Evolutionary conservation across 2,329 filamentous ascomycete species (phyloP).

Genomic region (Blastomyces silverae): DNA sequence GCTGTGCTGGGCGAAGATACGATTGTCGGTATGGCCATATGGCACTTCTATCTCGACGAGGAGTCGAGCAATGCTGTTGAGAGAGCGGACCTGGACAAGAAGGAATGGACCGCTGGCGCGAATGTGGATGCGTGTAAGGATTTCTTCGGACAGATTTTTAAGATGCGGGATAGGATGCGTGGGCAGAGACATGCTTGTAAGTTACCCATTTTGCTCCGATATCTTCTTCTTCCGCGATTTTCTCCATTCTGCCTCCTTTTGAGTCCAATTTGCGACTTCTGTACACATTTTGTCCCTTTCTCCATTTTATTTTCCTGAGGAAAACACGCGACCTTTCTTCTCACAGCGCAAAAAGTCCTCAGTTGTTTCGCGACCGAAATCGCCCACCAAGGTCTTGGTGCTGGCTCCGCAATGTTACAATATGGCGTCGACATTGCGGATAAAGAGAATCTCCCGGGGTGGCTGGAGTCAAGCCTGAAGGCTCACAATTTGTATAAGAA

Average conservation of each 20-base stretch:
- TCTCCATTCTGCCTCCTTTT: neutral
- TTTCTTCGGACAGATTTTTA: slow-evolving; percentile 18
- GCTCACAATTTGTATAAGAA: slow-evolving; percentile 27
- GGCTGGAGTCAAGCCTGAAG: slow-evolving; percentile 26
- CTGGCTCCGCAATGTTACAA: slow-evolving; percentile 27
- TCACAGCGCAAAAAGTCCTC: slow-evolving; percentile 24
- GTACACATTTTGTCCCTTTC: neutral
- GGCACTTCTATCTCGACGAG: slow-evolving; percentile 21
- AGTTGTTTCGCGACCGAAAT: slow-evolving; percentile 31
- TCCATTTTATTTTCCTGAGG: neutral
- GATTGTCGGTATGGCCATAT: slow-evolving; percentile 19
- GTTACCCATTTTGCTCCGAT: slow-evolving; percentile 10
- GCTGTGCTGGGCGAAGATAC: slow-evolving; percentile 18
- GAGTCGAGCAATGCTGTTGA: slow-evolving; percentile 13
- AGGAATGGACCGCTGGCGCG: slow-evolving; percentile 15
- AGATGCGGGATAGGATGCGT: slow-evolving; percentile 18
- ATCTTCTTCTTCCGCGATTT: neutral
- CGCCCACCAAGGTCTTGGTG: slow-evolving; percentile 26
- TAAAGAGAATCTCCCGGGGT: slow-evolving; percentile 22
- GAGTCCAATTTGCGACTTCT: neutral
- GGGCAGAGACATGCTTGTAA: slow-evolving; percentile 18
- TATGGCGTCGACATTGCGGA: slow-evolving; percentile 24
- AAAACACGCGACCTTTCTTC: neutral
- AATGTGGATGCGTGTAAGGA: slow-evolving; percentile 19
- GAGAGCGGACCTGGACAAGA: slow-evolving; percentile 17